Evolutionary conservation across 2,329 filamentous ascomycete genomes (phyloP), one percentile per base, ranked within the genome.

Genomic region (Trichoderma hamatum): DNA sequence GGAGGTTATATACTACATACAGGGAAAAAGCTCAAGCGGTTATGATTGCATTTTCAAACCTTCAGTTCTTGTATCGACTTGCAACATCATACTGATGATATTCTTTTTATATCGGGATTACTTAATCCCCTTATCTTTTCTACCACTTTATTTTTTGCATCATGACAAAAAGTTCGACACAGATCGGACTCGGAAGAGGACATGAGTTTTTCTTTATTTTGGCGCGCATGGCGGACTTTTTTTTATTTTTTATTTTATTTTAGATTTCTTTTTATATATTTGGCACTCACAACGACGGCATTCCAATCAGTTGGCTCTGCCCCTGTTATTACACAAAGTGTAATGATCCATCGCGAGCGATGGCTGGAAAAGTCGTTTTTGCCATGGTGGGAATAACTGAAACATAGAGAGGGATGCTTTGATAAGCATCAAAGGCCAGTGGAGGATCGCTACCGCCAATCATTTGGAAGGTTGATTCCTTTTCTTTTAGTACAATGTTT

Each of bases 271-370:
- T 52, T 63, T 65, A 66, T 65, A 32, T 71, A 74, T 70, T 72
- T 75, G 71, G 70, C 69, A 70, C 69, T 72, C 72, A 49, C 55
- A 72, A 76, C 74, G 72, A 74, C 63, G 71, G 75, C 71, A 71
- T 71, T 72, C 67, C 69, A 52, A 73, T 69, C 67, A 36, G 70
- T 73, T 66, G 76, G 75, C 70, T 71, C 70, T 72, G 78, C 76
- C 77, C 81, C 76, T 76, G 73, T 74, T 84, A 83, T 80, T 82
- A 76, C 84, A 85, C 83, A 77, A 79, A 84, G 86, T 85, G 81
- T 84, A 84, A 84, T 84, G 78, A 71, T 76, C 76, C 75, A 74
- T 72, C 76, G 77, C 75, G 74, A 77, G 74, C 76, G 76, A 76
- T 73, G 78, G 76, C 81, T 78, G 80, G 74, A 76, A 77, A 64